These are phyloP conservation scores for Ramaria sp. DNA, from an alignment of 768 basidiomycete genomes.

Conservation along the genomic window DNA sequence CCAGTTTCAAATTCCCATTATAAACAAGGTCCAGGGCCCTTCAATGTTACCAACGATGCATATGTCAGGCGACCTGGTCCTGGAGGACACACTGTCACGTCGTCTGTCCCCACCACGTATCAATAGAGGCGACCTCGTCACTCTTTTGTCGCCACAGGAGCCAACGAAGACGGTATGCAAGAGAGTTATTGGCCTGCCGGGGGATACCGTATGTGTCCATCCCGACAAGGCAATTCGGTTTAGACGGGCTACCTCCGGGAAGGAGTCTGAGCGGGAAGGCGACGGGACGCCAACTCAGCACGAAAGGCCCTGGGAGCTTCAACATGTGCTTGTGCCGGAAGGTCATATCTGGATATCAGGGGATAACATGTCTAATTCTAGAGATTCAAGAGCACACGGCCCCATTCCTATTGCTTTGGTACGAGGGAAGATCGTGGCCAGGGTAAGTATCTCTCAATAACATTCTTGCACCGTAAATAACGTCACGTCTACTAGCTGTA, in stretches of 20 bases:
- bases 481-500: not conserved
- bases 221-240: too few relatives aligned
- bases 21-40: constrained; percentile 50
- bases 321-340: constrained; percentile 69
- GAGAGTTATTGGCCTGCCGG: constrained; percentile 80
- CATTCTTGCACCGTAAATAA: too few relatives aligned
- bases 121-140: constrained; percentile 67
- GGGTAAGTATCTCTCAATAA: constrained; percentile 33
- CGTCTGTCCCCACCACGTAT: constrained; percentile 37
- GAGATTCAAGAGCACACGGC: not conserved
- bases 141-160: constrained; percentile 58
- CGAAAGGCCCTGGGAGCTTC: constrained; percentile 35
- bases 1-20: not conserved
- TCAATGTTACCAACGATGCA: constrained; percentile 78
- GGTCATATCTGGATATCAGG: constrained; percentile 89
- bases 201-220: constrained; percentile 76
- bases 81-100: constrained; percentile 52
- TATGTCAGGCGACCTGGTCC: constrained; percentile 43
- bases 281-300: too few relatives aligned
- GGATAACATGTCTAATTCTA: constrained; percentile 59
- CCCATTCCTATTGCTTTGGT: constrained; percentile 44
- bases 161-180: constrained; percentile 71
- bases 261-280: too few relatives aligned
- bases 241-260: too few relatives aligned
- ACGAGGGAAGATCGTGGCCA: constrained; percentile 53